Base-by-base conservation (phyloP, 805 yeast species). In the Candida silvicultrix region DNA sequence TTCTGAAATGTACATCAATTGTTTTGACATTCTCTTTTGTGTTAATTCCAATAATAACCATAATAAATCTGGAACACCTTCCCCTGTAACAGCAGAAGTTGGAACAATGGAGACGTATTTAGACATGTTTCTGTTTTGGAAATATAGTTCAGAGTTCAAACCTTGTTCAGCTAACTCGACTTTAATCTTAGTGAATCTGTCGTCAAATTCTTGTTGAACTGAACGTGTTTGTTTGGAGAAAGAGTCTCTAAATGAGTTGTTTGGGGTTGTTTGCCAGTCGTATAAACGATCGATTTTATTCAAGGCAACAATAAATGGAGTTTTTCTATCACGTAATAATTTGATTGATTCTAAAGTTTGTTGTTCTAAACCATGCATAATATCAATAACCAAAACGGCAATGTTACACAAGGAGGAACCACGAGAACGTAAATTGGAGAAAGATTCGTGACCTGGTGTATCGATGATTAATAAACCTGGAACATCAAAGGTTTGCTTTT, bases 391-490 rank as follows among this genome's bases (percentile, higher is more conserved):
- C 72, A 94, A 77, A 63, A 94, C 92, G 64, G 99, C 99, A 71
- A 94, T 94, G 77, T 94, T 94, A 89, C 99, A 94, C 58, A 94
- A 76, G 7, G 98, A 92, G 15, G 98, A 92, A 78, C 99, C 99
- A 78, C 99, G 89, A 40, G 97, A 80, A 78, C 99, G 86, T 68
- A 94, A 79, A 69, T 94, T 94, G 42, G 97, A 81, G 79, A 94
- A 94, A 50, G 98, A 90, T 78, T 94, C 99, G 88, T 94, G 99
- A 69, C 99, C 99, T 58, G 99, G 99, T 2, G 99, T 94, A 73
- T 94, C 99, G 60, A 94, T 94, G 56, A 94, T 83, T 65, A 94
- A 78, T 63, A 94, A 73, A 72, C 99, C 99, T 47, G 99, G 99
- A 47, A 94, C 98, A 54, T 92, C 96, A 66, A 83, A 92, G 20